phyloP scores from a whole-genome alignment of 2,329 filamentous ascomycete genomes.

The Diaporthe longicolla region DNA sequence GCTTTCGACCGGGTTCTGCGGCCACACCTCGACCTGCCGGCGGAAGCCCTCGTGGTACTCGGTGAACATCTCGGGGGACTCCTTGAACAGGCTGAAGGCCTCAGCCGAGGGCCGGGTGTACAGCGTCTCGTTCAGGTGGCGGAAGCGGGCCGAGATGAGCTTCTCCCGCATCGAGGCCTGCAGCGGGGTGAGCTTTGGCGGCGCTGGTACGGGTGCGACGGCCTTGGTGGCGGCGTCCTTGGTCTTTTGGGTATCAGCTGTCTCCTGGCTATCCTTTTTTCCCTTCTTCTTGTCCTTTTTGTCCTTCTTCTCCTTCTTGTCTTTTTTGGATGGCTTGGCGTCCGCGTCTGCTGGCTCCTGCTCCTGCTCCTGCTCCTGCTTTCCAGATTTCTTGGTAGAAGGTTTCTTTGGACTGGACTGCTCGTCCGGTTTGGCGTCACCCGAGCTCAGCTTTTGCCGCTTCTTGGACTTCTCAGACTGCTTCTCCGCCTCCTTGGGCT shows the following conservation, averaged over 20 bases:
- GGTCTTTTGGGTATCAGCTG: constrained; percentile 41
- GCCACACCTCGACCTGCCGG: constrained; percentile 95
- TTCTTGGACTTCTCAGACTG: constrained; percentile 44
- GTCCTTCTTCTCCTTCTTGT: constrained; percentile 51
- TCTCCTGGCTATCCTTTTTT: constrained; percentile 47
- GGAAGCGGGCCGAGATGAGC: constrained; percentile 94
- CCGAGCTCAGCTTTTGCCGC: constrained; percentile 46
- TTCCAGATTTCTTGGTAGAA: constrained; percentile 44
- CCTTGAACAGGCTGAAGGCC: constrained; percentile 85
- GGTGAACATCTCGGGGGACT: constrained; percentile 91
- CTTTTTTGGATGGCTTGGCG: constrained; percentile 40
- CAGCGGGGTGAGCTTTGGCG: constrained; percentile 84
- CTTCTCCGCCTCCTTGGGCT: constrained; percentile 48
- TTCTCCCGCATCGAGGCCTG: constrained; percentile 96
- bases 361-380: constrained; percentile 37
- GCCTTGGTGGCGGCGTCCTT: constrained; percentile 45
- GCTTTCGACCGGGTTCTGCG: constrained; percentile 92
- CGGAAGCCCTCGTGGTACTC: constrained; percentile 98
- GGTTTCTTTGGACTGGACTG: constrained; percentile 49
- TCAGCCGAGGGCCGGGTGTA: constrained; percentile 92
- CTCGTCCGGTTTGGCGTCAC: constrained; percentile 35
- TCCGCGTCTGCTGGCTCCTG: constrained; percentile 6
- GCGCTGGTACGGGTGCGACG: constrained; percentile 44
- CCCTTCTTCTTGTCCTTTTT: constrained; percentile 51
- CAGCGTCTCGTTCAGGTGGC: constrained; percentile 95